Evolutionary conservation across 805 yeast genomes (phyloP), one percentile per base, ranked within the genome.

Genomic region (Candida nanaspora): DNA sequence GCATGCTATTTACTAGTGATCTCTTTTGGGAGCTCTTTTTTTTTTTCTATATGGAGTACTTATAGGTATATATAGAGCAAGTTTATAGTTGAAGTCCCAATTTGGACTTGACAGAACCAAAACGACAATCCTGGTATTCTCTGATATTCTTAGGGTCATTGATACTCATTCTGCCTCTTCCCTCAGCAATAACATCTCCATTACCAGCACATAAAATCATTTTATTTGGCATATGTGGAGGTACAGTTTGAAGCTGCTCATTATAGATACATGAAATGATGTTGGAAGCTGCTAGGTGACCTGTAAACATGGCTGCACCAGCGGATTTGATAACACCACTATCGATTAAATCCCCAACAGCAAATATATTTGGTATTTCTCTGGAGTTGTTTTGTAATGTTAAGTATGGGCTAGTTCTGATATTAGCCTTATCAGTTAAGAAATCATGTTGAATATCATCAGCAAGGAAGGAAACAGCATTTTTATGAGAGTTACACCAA

Each of bases 401-500:
- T 16, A 37, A 31, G 21, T 6, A 21, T 11, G 6, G 14, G n/a
- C 11, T 33, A 14, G 14, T 7, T 6, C 14, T 22, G 8, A 31
- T 15, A 6, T 31, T 15, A 3, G 3, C 5, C n/a, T 27, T 27
- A 10, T 27, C n/a, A 32, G 35, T 32, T 9, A 32, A 6, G 18
- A 32, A 35, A 14, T 25, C 13, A 7, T 35, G 18, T 20, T 20
- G 30, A 9, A 27, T 13, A 21, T 35, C 18, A 4, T 26, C 8
- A 10, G 31, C 3, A 16, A 35, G 21, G 23, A 15, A 35, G 6
- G 7, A 6, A 13, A 35, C 16, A 14, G 25, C 15, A 20, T 35
- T 35, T n/a, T 25, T 20, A 11, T 35, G 38, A 16, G 18, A 13
- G 6, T 4, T 37, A 23, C 40, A 37, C 40, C 40, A 37, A 3